Conservation (phyloP, 257 asterid genomes). For the Linderniella brevidens region DNA sequence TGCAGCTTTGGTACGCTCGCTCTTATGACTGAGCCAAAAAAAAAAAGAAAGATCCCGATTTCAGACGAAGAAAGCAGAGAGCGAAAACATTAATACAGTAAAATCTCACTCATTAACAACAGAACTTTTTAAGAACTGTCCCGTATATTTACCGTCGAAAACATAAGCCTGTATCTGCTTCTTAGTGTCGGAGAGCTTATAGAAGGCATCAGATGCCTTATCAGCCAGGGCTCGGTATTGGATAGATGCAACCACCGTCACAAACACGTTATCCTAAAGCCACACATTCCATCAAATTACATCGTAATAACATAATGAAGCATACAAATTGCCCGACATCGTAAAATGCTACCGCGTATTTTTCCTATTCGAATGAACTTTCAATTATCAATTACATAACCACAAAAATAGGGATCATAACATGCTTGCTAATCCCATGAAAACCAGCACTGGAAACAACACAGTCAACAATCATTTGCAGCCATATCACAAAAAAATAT, state of each 20-base stretch:
- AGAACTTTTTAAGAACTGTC: too few relatives aligned
- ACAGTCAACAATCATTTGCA: too few relatives aligned
- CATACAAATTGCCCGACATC: too few relatives aligned
- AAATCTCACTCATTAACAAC: background rate
- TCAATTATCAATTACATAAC: too few relatives aligned
- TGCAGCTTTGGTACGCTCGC: conserved; percentile 22
- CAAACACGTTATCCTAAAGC: conserved; percentile 23
- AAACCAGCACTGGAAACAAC: too few relatives aligned
- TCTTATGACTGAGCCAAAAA: conserved; percentile 17
- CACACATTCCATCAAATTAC: background rate
- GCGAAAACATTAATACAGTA: background rate
- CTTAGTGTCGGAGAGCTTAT: conserved; percentile 22
- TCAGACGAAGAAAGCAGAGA: too few relatives aligned
- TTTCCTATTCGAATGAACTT: too few relatives aligned
- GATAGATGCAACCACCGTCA: conserved; percentile 23
- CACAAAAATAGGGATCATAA: too few relatives aligned
- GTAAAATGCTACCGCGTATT: too few relatives aligned
- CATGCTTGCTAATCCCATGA: too few relatives aligned
- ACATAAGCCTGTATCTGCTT: conserved; percentile 27
- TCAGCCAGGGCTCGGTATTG: conserved; percentile 18
- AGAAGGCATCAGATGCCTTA: conserved; percentile 24
- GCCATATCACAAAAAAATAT: too few relatives aligned
- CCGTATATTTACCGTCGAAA: conserved; percentile 27
- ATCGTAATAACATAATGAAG: too few relatives aligned
- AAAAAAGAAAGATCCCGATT: background rate